Base-by-base conservation (phyloP, 495 filamentous ascomycete genomes). In the Penicillium canariense region DNA sequence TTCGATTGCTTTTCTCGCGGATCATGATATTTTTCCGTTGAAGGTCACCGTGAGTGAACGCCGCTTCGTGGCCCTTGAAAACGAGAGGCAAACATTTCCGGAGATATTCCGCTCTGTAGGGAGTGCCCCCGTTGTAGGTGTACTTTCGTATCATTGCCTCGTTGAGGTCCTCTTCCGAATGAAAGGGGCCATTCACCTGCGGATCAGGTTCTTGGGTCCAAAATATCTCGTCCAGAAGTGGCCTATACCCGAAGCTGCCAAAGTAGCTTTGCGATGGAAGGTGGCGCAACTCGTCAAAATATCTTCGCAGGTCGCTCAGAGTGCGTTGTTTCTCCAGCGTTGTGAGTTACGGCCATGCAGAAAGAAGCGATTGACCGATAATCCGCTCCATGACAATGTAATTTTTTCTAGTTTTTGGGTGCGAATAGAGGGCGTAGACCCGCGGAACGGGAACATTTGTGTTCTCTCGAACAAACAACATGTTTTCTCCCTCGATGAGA, bases 301-400 rank as follows among this genome's bases (percentile, higher is more conserved):
- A 53, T 45, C 25, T 44, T n/a, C 56, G 63, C 44, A 76, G 61
- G 36, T 54, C 65, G 27, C 34, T 57, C 20, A 55, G 54, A 31
- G 70, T 60, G 17, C 56, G 43, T 11, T 70, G 51, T 63, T 73
- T 76, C 39, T 67, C 58, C 40, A 51, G 43, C 32, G 14, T 32
- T 42, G 58, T 59, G 23, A 74, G 50, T 34, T 50, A 52, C 20
- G 58, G 54, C 71, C 71, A 76, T 35, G 54, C 44, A 25, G 54
- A 52, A 39, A 55, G 52, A 51, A 75, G 68, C n/a, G 63, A 67
- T 46, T 63, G 39, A 31, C 71, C 72, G 45, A 44, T 25, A 34
- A 72, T 66, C 49, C 63, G 58, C 51, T 75, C 66, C 69, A 75
- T 75, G 31, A 74, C 56, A 52, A 75, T 71, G 51, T 71, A 75